Conservation (phyloP, 129 eudicot genomes). For the carrot (Daucus carota) region DH1_v3.0 NC_030388.2:16342001-16342500, state of each 20-base stretch:
- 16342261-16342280: conserved; percentile 20
- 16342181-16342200: conserved; percentile 45
- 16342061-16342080: conserved; percentile 41
- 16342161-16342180: conserved; percentile 45
- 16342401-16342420: conserved; percentile 30
- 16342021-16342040: conserved; percentile 30
- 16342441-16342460: background rate
- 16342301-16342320: conserved; percentile 39
- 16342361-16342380: conserved; percentile 34
- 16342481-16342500: background rate
- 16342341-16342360: conserved; percentile 20
- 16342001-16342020: conserved; percentile 32
- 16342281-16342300: conserved; percentile 27
- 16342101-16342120: conserved; percentile 30
- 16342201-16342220: conserved; percentile 39
- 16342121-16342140: conserved; percentile 38
- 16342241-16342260: conserved; percentile 14
- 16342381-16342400: conserved; percentile 27
- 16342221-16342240: conserved; percentile 34
- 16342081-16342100: conserved; percentile 45
- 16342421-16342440: background rate
- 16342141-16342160: conserved; percentile 26
- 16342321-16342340: conserved; percentile 39
- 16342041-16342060: conserved; percentile 27
- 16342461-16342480: background rate